Base-by-base conservation (phyloP, 768 basidiomycete genomes). In the Floccularia luteovirens region DNA sequence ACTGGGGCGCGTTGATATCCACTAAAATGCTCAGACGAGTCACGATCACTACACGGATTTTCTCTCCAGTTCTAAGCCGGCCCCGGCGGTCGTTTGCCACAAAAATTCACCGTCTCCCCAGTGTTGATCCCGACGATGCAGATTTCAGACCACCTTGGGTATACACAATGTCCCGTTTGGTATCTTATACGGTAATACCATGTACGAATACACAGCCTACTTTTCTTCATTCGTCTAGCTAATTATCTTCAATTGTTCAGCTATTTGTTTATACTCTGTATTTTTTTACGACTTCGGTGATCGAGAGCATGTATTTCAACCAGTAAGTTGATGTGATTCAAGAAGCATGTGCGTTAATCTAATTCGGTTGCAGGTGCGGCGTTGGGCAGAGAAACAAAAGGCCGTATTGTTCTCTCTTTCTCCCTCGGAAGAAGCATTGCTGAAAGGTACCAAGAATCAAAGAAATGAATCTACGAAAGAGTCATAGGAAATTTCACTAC, bases 221-320 rank as follows among this genome's bases (percentile, higher is more conserved):
- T 16, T 30, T 21, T 20, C 7, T 11, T 22, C 23, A 24, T 3
- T 37, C 31, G 20, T 5, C 40, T 2, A 31, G 13, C 31, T 32
- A 14, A 19, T 14, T 21, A 12, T 43, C 32, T 27, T 39, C 6
- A 13, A 38, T 45, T 30, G 27, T 20, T n/a, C 47, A 84, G 81
- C 62, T 17, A 60, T 70, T n/a, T 53, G 65, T 12, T 27, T 76
- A 3, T 85, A 84, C 45, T 69, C 69, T 2, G 61, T 79, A 16
- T 79, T 85, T 53, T 56, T 78, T 41, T 71, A 74, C 37, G 79
- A 85, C 54, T 84, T 75, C 55, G 82, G 82, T 3, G 75, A 80
- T n/a, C 62, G 66, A 34, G 82, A 85, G 17, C 81, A 85, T 54
- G 76, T 82, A 20, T 85, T 82, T 56, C 72, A 69, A 56, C 75